Evolutionary conservation across 495 filamentous ascomycete genomes (phyloP).

Genomic region (Beverwykella pulmonaria): DNA sequence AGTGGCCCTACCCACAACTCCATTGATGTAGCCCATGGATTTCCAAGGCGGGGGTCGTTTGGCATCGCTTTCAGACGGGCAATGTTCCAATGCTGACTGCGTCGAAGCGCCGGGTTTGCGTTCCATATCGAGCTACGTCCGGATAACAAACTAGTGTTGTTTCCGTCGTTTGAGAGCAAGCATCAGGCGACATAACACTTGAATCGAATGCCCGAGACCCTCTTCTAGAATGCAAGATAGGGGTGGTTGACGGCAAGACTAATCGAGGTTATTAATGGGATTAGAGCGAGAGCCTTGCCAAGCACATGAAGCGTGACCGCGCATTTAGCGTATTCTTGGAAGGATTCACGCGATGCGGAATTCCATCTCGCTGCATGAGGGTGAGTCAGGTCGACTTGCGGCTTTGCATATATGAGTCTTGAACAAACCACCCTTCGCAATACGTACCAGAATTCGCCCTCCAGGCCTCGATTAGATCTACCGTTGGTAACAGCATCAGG

Average conservation of each 20-base stretch:
- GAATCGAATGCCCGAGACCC: no score
- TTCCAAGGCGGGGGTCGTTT: not conserved
- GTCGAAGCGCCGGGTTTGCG: not conserved
- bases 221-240: not conserved
- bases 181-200: no score
- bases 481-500: not conserved
- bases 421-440: not conserved
- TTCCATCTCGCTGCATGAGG: not conserved
- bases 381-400: not conserved
- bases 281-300: not conserved
- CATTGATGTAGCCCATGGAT: no score
- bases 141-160: not conserved
- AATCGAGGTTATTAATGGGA: not conserved
- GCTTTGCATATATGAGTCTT: not conserved
- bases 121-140: not conserved
- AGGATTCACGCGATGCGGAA: conserved; percentile 1
- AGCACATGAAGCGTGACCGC: not conserved
- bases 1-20: not conserved
- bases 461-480: not conserved
- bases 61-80: not conserved
- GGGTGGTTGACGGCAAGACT: not conserved
- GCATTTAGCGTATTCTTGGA: not conserved
- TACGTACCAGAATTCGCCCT: no score
- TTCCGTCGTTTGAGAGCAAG: no score
- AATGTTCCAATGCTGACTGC: not conserved